These are phyloP conservation scores for Penicillium paneum DNA, from an alignment of 2,329 filamentous ascomycete species.

Conservation along the genomic window DNA sequence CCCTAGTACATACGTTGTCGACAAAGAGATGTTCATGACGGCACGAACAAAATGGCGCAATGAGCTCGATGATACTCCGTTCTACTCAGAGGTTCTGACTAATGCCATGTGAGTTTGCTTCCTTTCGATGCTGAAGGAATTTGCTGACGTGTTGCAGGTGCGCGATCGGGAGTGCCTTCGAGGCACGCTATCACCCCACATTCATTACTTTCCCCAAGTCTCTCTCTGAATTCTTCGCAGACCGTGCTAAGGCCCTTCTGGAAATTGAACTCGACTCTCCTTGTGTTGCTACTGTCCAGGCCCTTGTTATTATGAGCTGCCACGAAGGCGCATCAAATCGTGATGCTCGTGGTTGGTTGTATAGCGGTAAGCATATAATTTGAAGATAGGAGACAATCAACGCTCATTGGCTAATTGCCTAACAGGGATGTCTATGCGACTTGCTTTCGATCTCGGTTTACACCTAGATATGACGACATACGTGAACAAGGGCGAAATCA, in stretches of 20 bases:
- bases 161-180: conserved; percentile 44
- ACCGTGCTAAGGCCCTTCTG: conserved; percentile 45
- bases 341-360: conserved; percentile 49
- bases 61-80: conserved; percentile 39
- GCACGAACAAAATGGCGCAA: conserved; percentile 37
- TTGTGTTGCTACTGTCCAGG: conserved; percentile 49
- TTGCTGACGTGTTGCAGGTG: conserved; percentile 30
- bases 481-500: conserved; percentile 41
- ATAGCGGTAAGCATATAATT: conserved; percentile 37
- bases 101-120: conserved; percentile 37
- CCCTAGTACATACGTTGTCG: conserved; percentile 46
- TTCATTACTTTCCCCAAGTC: conserved; percentile 41
- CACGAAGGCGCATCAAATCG: conserved; percentile 46
- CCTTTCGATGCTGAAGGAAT: background rate
- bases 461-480: conserved; percentile 44
- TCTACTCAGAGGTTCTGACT: conserved; percentile 42
- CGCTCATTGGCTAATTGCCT: background rate
- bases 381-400: background rate
- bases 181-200: conserved; percentile 43
- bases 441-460: conserved; percentile 46
- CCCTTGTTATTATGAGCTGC: conserved; percentile 46
- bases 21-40: conserved; percentile 41
- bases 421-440: conserved; percentile 45
- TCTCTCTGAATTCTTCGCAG: conserved; percentile 38
- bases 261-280: conserved; percentile 50